Base-by-base conservation (phyloP, 2,329 filamentous ascomycete genomes). In the Ceratocystis variospora region DNA sequence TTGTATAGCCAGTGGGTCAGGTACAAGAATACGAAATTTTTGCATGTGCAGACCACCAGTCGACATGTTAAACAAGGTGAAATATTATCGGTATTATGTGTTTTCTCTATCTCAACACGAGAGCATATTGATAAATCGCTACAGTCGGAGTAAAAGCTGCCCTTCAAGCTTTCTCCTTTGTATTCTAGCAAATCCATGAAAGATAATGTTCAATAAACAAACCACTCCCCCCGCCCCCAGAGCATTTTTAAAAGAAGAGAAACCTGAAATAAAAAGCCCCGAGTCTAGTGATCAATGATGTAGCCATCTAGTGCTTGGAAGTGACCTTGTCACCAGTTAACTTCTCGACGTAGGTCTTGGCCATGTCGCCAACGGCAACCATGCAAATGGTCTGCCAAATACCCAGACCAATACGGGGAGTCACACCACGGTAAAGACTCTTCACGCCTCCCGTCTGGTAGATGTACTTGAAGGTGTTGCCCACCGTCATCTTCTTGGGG, bases 301-400 rank as follows among this genome's bases (percentile, higher is more conserved):
- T 33, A 33, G 25, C 22, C 28, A 33, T 66, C 67, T 84, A 87
- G 81, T 87, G 84, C 81, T 87, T 87, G 73, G 83, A 83, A 70
- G 84, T 84, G 72, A 85, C 83, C 72, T 75, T 72, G 31, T 87
- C 84, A 69, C 84, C 84, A 62, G 84, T 87, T 74, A 87, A 68
- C 75, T 83, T 83, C 76, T 87, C 84, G 69, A 87, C 83, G 71
- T 87, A 86, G 66, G 78, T 79, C 78, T 87, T 87, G 69, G 84
- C 84, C 91, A 96, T 92, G 80, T 97, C 94, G 79, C 94, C 94
- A 77, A 97, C 83, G 74, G 93, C 94, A 79, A 99, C 94, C 94
- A 99, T 99, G 83, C 94, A 99, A 74, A 99, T 88, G 69, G 94
- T 99, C 83, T 99, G 94, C 94, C 94, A 99, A 80, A 99, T 85